A percentile compares a stretch with the other conserved stretches of the same genome.
Conservation (phyloP, 345 rosid species). For the Ricinus communis region DNA sequence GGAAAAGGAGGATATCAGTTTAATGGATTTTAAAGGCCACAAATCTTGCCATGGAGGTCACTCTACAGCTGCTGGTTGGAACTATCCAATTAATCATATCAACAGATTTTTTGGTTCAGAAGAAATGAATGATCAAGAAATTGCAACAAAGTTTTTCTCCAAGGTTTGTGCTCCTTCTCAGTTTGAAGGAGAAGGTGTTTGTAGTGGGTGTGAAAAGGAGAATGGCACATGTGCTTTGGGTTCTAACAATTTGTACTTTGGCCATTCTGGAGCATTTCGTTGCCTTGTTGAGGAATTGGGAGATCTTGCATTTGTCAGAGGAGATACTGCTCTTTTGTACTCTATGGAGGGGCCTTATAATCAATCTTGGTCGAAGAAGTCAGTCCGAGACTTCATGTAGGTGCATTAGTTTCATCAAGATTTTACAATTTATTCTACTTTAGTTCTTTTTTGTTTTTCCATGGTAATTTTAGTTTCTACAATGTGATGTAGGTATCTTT, state of each 20-base stretch:
- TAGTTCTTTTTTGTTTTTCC: not conserved
- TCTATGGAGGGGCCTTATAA: slow-evolving; percentile 39
- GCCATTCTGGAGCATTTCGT: slow-evolving; percentile 37
- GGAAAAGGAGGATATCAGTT: slow-evolving; percentile 13
- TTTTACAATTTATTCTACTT: not conserved
- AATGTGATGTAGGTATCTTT: slow-evolving; percentile 36
- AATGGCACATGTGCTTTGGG: slow-evolving; percentile 24
- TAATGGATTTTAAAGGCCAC: slow-evolving; percentile 32
- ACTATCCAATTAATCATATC: slow-evolving; percentile 33
- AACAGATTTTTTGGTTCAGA: slow-evolving; percentile 3
- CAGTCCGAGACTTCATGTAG: slow-evolving; percentile 40
- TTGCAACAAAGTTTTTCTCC: slow-evolving; percentile 31
- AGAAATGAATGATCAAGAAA: not conserved
- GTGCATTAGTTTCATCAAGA: not conserved
- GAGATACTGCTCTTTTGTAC: slow-evolving; percentile 33
- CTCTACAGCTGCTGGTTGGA: slow-evolving; percentile 43
- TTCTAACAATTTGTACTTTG: slow-evolving; percentile 8
- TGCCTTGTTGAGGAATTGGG: slow-evolving; percentile 41
- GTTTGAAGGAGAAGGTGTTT: slow-evolving; percentile 20
- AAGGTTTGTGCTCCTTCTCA: slow-evolving; percentile 39
- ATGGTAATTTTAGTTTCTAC: no score
- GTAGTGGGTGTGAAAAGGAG: slow-evolving; percentile 29
- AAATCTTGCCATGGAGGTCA: slow-evolving; percentile 40
- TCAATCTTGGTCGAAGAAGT: slow-evolving; percentile 38
- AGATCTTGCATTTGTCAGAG: slow-evolving; percentile 42